phyloP scores from a whole-genome alignment of 2,329 filamentous ascomycete species.

The Ascochyta rabiei region DNA sequence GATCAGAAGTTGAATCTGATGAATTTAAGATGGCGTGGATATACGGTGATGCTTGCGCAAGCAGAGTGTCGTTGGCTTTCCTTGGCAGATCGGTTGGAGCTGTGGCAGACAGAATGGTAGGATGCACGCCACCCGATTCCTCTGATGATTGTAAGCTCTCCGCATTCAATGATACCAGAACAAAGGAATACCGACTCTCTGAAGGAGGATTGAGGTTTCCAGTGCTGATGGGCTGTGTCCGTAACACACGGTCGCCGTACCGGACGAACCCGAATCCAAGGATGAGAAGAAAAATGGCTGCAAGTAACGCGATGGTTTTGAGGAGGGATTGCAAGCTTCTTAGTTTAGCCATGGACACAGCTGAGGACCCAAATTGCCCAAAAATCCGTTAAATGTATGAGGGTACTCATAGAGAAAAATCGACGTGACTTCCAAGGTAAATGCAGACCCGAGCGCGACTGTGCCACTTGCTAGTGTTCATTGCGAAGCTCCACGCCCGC shows the following conservation, averaged over 20 bases:
- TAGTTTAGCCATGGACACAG: conserved; percentile 16
- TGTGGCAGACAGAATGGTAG: neutral
- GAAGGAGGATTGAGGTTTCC: conserved; percentile 1
- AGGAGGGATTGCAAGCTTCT: conserved; percentile 20
- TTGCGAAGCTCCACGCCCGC: conserved; percentile 1
- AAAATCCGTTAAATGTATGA: neutral
- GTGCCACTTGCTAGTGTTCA: conserved; percentile 5
- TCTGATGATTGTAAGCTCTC: conserved; percentile 8
- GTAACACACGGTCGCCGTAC: conserved; percentile 13
- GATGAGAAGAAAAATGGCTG: conserved; percentile 16
- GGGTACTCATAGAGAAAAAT: neutral
- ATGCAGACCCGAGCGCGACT: conserved; percentile 1
- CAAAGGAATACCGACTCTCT: conserved; percentile 3
- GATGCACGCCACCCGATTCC: neutral
- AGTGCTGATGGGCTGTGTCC: conserved; percentile 7
- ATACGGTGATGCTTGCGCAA: conserved; percentile 21
- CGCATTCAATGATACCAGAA: neutral
- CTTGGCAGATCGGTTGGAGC: conserved; percentile 6
- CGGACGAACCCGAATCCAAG: conserved; percentile 16
- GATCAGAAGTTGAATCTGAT: conserved; percentile 18
- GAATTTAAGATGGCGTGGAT: conserved; percentile 27
- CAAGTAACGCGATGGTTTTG: conserved; percentile 19
- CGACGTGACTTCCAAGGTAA: neutral
- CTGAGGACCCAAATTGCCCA: neutral
- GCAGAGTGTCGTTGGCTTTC: conserved; percentile 20